Conservation (phyloP, 75 land plant species). For the Picea glauca region DNA sequence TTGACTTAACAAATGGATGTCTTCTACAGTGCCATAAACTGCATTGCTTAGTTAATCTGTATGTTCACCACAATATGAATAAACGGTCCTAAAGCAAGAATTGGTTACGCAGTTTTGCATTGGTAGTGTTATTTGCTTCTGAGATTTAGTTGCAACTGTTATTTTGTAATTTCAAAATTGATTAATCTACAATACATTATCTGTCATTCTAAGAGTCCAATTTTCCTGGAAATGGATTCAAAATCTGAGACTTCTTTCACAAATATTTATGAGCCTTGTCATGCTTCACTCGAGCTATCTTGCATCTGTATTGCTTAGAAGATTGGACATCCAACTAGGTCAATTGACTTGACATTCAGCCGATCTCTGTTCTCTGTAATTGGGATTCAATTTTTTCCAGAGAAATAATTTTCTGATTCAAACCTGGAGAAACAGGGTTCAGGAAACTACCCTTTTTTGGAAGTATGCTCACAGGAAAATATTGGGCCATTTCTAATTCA, state of each 20-base stretch:
- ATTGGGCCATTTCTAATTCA: not conserved
- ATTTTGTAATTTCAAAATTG: not conserved
- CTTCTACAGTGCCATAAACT: too few species aligned
- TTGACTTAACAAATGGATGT: too few species aligned
- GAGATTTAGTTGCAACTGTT: not conserved
- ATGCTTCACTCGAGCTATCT: not conserved
- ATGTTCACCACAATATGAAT: not conserved
- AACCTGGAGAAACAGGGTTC: not conserved
- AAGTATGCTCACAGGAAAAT: not conserved
- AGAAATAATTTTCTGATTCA: not conserved
- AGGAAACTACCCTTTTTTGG: not conserved
- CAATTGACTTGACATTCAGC: not conserved
- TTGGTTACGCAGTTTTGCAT: not conserved
- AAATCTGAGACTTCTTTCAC: not conserved
- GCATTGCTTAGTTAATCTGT: too few species aligned
- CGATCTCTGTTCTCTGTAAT: not conserved
- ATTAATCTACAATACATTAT: not conserved
- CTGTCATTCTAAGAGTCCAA: not conserved
- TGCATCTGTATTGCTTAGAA: not conserved
- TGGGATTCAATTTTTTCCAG: not conserved
- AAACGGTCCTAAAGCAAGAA: not conserved
- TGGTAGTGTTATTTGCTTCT: not conserved
- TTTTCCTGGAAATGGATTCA: not conserved
- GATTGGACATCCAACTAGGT: not conserved
- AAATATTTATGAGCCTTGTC: not conserved